These are phyloP conservation scores for Dendrocalamus sinicus DNA, from an alignment of 176 grass and related monocot species.

Conservation along the genomic window DNA sequence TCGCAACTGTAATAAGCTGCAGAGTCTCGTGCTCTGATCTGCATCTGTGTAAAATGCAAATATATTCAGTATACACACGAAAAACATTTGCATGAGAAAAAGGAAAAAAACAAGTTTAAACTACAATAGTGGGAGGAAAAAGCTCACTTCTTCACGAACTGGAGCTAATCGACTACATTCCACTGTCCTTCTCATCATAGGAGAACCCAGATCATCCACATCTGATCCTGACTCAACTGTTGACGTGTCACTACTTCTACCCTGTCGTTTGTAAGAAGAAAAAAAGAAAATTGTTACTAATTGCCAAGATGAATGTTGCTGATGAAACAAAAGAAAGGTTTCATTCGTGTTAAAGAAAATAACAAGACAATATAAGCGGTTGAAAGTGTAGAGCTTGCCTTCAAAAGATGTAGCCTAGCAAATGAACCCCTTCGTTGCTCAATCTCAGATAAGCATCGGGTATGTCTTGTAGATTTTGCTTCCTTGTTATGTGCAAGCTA, in stretches of 20 bases:
- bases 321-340: neutral
- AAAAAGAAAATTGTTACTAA: neutral
- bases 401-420: constrained; percentile 65
- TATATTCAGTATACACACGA: neutral
- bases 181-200: constrained; percentile 59
- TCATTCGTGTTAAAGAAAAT: constrained; percentile 11
- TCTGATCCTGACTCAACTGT: constrained; percentile 89
- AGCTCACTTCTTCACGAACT: constrained; percentile 82
- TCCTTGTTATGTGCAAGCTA: constrained; percentile 73
- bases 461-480: constrained; percentile 67
- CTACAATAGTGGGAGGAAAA: neutral
- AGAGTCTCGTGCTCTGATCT: constrained; percentile 83
- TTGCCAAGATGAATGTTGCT: neutral
- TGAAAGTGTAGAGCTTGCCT: constrained; percentile 45
- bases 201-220: constrained; percentile 79
- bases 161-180: constrained; percentile 80
- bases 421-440: constrained; percentile 65
- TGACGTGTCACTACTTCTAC: constrained; percentile 82
- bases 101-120: neutral
- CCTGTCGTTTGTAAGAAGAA: constrained; percentile 49
- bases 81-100: constrained; percentile 19
- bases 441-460: constrained; percentile 72
- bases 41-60: constrained; percentile 55
- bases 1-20: constrained; percentile 95
- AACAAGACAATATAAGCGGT: neutral